Evolutionary conservation across 2,329 filamentous ascomycete genomes (phyloP).

Genomic region (Trichocomaceae sp.): DNA sequence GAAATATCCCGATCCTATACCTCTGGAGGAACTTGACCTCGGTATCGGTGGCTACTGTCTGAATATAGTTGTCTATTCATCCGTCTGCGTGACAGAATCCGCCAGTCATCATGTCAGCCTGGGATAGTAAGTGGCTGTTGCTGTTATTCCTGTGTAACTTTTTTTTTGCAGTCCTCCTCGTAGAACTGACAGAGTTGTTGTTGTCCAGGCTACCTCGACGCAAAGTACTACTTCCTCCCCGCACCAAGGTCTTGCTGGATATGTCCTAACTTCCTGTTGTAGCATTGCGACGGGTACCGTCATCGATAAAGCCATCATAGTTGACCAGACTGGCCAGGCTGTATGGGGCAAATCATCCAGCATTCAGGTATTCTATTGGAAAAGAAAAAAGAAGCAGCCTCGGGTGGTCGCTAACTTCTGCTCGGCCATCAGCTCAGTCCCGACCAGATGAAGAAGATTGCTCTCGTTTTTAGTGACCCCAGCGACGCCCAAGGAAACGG

Average conservation of each 20-base stretch:
- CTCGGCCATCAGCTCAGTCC: slow-evolving; percentile 40
- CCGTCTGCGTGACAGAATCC: not conserved
- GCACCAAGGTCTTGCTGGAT: not conserved
- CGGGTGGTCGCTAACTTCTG: not conserved
- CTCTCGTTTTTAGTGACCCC: slow-evolving; percentile 46
- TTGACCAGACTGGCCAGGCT: slow-evolving; percentile 72
- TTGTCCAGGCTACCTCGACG: not conserved
- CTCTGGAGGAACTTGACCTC: not conserved
- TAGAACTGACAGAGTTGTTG: not conserved
- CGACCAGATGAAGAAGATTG: slow-evolving; percentile 51
- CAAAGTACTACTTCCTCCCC: not conserved
- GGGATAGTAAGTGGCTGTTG: slow-evolving; percentile 56
- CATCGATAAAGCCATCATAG: slow-evolving; percentile 77
- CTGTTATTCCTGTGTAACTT: not conserved
- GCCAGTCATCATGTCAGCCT: slow-evolving; percentile 23
- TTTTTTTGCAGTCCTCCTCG: not conserved
- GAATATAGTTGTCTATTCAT: slow-evolving; percentile 1
- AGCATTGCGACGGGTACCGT: slow-evolving; percentile 76
- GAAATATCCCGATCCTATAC: not conserved
- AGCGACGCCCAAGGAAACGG: not conserved
- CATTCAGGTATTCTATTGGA: slow-evolving; percentile 58
- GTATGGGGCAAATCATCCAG: slow-evolving; percentile 65
- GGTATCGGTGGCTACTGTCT: not conserved
- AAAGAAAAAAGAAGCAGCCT: not conserved
- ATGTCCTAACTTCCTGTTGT: slow-evolving; percentile 12